These are phyloP conservation scores for Diaporthe velutina DNA, from an alignment of 2,329 filamentous ascomycete genomes.

Conservation along the genomic window DNA sequence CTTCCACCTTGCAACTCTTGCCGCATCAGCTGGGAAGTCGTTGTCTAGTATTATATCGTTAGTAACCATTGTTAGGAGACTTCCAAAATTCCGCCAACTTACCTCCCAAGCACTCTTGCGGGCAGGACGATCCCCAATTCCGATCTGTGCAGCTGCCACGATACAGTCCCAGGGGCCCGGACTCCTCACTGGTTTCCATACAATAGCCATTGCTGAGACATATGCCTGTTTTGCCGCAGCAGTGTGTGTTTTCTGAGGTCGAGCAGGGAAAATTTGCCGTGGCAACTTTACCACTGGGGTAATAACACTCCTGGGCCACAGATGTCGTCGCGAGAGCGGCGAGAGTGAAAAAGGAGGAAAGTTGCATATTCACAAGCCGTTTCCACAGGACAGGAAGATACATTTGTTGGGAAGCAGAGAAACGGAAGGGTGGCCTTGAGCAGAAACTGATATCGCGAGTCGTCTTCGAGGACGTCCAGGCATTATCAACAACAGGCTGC, in stretches of 20 bases:
- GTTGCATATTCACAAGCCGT: background rate
- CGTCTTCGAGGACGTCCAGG: background rate
- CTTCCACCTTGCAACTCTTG: background rate
- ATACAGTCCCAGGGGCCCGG: background rate
- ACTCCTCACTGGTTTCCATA: constrained; percentile 11
- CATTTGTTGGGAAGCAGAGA: background rate
- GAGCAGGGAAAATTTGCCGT: background rate
- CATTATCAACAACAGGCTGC: background rate
- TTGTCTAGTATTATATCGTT: background rate
- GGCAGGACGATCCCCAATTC: constrained; percentile 2
- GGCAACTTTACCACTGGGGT: constrained; percentile 2
- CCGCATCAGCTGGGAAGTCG: constrained; percentile 12
- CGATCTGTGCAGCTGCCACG: constrained; percentile 14
- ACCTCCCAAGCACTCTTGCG: constrained; percentile 1
- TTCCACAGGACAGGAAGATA: no score
- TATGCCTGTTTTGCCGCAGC: background rate
- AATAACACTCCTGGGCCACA: constrained; percentile 2
- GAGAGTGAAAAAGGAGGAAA: background rate
- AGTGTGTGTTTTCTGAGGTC: background rate
- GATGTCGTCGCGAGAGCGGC: background rate
- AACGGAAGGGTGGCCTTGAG: background rate
- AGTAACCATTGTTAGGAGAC: background rate
- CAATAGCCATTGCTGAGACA: background rate
- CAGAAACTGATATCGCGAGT: background rate
- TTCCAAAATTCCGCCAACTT: no score